Evolutionary conservation across 75 land plant species (phyloP).

Genomic region (Adiantum capillusveneris): DNA sequence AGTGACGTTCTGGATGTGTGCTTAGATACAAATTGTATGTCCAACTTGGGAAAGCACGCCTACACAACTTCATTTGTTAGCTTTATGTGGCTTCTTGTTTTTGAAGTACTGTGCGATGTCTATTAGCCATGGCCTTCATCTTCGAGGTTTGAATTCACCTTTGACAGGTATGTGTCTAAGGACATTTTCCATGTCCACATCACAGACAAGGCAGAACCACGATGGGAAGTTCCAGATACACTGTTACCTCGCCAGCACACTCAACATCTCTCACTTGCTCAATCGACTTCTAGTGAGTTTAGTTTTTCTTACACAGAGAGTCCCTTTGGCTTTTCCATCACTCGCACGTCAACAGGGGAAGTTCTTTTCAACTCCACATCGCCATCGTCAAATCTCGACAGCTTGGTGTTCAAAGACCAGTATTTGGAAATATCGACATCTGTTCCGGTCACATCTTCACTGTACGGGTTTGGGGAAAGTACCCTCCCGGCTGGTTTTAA

Average conservation of each 20-base stretch:
- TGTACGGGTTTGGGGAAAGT: conserved; percentile 88
- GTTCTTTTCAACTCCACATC: conserved; percentile 60
- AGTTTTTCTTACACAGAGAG: conserved; percentile 43
- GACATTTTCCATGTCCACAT: conserved; percentile 61
- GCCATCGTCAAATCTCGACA: conserved; percentile 13
- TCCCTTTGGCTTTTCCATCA: conserved; percentile 71
- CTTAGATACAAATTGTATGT: not conserved
- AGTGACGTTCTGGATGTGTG: not conserved
- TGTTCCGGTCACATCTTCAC: conserved; percentile 41
- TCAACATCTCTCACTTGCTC: not conserved
- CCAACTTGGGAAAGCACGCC: not conserved
- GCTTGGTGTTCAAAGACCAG: conserved; percentile 86
- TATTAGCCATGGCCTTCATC: not conserved
- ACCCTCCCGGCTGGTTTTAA: conserved; percentile 48
- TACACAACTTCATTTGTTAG: not conserved
- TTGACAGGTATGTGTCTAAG: conserved; percentile 45
- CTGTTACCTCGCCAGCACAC: conserved; percentile 40
- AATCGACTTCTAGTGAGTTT: conserved; percentile 19
- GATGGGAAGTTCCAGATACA: conserved; percentile 84
- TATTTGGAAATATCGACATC: conserved; percentile 71
- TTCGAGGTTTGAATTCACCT: not conserved
- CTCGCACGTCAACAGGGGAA: conserved; percentile 47
- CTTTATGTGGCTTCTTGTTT: not conserved
- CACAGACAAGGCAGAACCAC: conserved; percentile 45
- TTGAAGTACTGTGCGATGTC: not conserved